Percentiles rank a stretch among this genome's conserved stretches.
These are phyloP conservation scores for Persicaria tinctoria DNA, from an alignment of 148 eudicot species.

Conservation along the genomic window DNA sequence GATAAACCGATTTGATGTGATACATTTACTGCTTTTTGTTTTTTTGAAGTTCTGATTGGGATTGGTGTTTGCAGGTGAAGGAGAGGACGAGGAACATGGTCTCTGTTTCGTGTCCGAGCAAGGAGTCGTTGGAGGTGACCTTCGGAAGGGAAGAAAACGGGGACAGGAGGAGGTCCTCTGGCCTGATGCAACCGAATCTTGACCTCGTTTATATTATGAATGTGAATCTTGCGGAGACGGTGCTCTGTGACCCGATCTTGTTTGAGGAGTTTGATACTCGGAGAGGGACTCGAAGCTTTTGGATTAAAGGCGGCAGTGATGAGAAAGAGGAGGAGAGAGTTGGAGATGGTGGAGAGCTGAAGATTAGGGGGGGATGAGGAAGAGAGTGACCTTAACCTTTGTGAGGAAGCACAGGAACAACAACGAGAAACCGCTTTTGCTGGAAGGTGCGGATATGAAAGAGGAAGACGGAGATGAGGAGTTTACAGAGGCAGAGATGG, in stretches of 20 bases:
- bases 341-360: constrained; percentile 21
- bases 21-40: not conserved
- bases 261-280: constrained; percentile 38
- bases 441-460: constrained; percentile 6
- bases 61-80: not conserved
- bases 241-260: constrained; percentile 42
- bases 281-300: constrained; percentile 46
- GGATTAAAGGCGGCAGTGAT: constrained; percentile 24
- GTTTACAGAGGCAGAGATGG: no score
- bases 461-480: constrained; percentile 10
- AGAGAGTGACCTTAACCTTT: constrained; percentile 30
- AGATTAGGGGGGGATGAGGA: constrained; percentile 38
- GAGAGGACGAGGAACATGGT: constrained; percentile 42
- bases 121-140: constrained; percentile 33
- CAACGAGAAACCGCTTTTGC: not conserved
- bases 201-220: constrained; percentile 57
- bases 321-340: constrained; percentile 2
- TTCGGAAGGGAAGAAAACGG: constrained; percentile 23
- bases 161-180: constrained; percentile 8
- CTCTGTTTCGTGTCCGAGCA: constrained; percentile 64
- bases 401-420: constrained; percentile 27
- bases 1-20: not conserved
- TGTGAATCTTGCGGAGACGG: constrained; percentile 32
- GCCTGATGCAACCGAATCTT: constrained; percentile 49
- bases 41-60: constrained; percentile 35